Conservation (phyloP, 345 rosid species). For the Salix brachista region DNA sequence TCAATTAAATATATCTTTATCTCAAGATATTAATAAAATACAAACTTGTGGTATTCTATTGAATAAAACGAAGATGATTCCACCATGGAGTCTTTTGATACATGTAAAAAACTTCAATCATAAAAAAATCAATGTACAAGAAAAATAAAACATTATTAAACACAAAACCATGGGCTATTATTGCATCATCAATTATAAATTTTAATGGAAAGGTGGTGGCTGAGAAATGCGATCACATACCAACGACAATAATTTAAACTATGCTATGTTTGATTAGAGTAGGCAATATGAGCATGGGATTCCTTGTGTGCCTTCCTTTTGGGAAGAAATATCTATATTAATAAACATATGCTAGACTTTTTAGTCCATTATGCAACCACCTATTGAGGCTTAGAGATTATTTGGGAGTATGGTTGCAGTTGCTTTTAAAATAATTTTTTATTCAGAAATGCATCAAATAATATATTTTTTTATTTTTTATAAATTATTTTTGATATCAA, state of each 20-base stretch:
- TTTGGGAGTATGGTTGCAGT: too few species aligned
- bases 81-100: constrained; percentile 13
- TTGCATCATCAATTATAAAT: constrained; percentile 8
- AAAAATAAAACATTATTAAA: not conserved
- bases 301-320: constrained; percentile 8
- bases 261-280: constrained; percentile 14
- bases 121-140: not conserved
- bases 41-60: too few species aligned
- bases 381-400: too few species aligned
- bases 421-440: too few species aligned
- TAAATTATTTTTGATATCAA: too few species aligned
- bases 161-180: constrained; percentile 1
- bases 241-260: constrained; percentile 7
- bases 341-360: too few species aligned
- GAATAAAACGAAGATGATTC: constrained; percentile 1
- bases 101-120: not conserved
- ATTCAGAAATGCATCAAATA: too few species aligned
- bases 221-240: constrained; percentile 12
- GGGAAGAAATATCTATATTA: not conserved
- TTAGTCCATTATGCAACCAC: too few species aligned
- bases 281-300: constrained; percentile 2
- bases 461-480: too few species aligned
- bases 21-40: too few species aligned
- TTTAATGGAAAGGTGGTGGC: constrained; percentile 10
- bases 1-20: too few species aligned